Evolutionary conservation across 1,284 basidiomycete genomes (phyloP).

Genomic region (Salmacisia buchloeana): DNA sequence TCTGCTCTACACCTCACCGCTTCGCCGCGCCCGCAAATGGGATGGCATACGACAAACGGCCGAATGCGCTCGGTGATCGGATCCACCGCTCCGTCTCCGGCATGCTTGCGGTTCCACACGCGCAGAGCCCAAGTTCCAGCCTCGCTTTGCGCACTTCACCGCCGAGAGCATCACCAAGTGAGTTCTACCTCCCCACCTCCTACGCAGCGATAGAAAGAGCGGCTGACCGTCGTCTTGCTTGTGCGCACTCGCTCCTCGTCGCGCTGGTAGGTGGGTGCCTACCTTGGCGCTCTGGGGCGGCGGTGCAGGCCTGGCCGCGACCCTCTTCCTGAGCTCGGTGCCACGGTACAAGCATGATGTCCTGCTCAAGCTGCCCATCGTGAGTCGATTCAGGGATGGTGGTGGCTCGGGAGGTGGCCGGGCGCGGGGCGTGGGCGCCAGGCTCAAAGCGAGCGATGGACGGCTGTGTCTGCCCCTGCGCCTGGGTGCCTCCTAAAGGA

Average conservation of each 20-base stretch:
- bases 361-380: conserved; percentile 36
- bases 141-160: conserved; percentile 34
- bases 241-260: not conserved
- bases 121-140: conserved; percentile 36
- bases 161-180: conserved; percentile 25
- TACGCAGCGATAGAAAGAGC: not conserved
- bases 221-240: not conserved
- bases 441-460: too few species aligned
- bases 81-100: too few species aligned
- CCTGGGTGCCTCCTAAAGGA: too few species aligned
- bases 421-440: not conserved
- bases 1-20: too few species aligned
- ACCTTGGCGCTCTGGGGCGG: conserved; percentile 41
- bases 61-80: too few species aligned
- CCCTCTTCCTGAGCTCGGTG: conserved; percentile 38
- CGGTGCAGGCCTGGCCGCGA: conserved; percentile 33
- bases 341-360: conserved; percentile 44
- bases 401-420: too few species aligned
- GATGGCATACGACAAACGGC: too few species aligned
- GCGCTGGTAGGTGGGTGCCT: conserved; percentile 32
- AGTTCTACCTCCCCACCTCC: conserved; percentile 8
- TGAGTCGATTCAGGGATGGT: conserved; percentile 11
- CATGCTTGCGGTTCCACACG: not conserved
- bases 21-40: too few species aligned
- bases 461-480: too few species aligned